A percentile compares a stretch with the other conserved stretches of the same genome.
Evolutionary conservation across 2,329 filamentous ascomycete species (phyloP).

Genomic region (Triangularia setosa): DNA sequence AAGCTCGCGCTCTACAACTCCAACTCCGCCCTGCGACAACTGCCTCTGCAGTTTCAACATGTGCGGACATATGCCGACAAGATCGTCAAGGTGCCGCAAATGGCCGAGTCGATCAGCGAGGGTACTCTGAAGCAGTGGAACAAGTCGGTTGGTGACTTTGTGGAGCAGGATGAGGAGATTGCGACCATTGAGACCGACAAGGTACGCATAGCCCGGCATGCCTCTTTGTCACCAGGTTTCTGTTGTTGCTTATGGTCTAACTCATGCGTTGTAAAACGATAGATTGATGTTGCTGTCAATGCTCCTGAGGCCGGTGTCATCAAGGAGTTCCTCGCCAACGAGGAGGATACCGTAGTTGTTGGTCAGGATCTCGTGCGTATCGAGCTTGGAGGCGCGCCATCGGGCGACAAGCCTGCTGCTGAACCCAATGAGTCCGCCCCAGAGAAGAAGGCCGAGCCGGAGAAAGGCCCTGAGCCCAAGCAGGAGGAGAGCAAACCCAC

Average conservation of each 20-base stretch:
- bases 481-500: constrained; percentile 37
- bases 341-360: constrained; percentile 93
- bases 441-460: constrained; percentile 38
- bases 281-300: constrained; percentile 97
- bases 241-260: constrained; percentile 6
- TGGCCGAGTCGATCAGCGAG: constrained; percentile 98
- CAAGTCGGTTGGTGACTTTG: constrained; percentile 87
- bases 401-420: constrained; percentile 53
- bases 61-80: constrained; percentile 69
- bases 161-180: constrained; percentile 95
- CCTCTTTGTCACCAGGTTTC: neutral
- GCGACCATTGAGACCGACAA: constrained; percentile 99
- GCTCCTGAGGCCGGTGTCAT: constrained; percentile 86
- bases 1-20: constrained; percentile 22
- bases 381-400: constrained; percentile 67
- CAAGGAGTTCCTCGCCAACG: constrained; percentile 84
- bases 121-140: constrained; percentile 94
- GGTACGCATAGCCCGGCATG: constrained; percentile 44
- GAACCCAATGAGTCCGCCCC: constrained; percentile 44
- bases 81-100: constrained; percentile 89
- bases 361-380: constrained; percentile 87
- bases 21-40: constrained; percentile 28
- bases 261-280: neutral
- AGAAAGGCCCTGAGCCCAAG: constrained; percentile 37
- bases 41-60: constrained; percentile 52